Conservation (phyloP, 1,284 basidiomycete species). For the Coniophora puteana region DNA sequence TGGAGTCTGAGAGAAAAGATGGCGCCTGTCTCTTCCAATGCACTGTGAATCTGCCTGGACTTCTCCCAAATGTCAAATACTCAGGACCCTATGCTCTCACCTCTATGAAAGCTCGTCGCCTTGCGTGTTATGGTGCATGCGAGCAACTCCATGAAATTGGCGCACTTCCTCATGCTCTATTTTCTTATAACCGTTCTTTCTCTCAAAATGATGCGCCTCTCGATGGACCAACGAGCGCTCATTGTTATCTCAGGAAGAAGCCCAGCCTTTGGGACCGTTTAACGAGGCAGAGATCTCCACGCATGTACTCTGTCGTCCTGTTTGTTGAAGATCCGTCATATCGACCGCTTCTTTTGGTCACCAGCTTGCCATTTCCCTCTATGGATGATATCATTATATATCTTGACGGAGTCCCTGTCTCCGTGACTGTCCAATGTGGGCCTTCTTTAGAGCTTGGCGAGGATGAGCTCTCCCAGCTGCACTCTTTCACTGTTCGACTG, state of each 20-base stretch:
- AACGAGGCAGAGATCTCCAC: slow-evolving; percentile 22
- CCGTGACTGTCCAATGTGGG: slow-evolving; percentile 41
- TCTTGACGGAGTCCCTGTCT: slow-evolving; percentile 42
- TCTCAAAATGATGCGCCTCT: slow-evolving; percentile 16
- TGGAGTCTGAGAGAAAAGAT: slow-evolving; percentile 9
- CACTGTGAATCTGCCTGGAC: slow-evolving; percentile 43
- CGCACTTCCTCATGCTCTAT: too few relatives aligned
- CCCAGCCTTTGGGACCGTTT: slow-evolving; percentile 63
- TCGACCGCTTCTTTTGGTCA: slow-evolving; percentile 61
- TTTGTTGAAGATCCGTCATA: slow-evolving; percentile 34
- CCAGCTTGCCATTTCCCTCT: slow-evolving; percentile 57
- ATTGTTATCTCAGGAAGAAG: slow-evolving; percentile 49
- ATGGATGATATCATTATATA: slow-evolving; percentile 56
- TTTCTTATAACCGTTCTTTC: too few relatives aligned
- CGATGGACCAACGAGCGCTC: slow-evolving; percentile 37
- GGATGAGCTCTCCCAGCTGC: slow-evolving; percentile 43
- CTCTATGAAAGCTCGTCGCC: slow-evolving; percentile 49
- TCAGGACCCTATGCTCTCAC: slow-evolving; percentile 43
- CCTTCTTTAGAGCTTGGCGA: slow-evolving; percentile 47
- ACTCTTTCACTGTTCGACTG: slow-evolving; percentile 60
- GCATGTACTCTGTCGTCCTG: slow-evolving; percentile 57
- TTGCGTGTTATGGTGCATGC: slow-evolving; percentile 56
- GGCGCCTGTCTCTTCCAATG: slow-evolving; percentile 35
- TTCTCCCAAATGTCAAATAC: slow-evolving; percentile 35
- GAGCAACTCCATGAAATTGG: slow-evolving; percentile 44